phyloP scores from a whole-genome alignment of 306 rosid genomes.

The Abrus precatorius region DNA sequence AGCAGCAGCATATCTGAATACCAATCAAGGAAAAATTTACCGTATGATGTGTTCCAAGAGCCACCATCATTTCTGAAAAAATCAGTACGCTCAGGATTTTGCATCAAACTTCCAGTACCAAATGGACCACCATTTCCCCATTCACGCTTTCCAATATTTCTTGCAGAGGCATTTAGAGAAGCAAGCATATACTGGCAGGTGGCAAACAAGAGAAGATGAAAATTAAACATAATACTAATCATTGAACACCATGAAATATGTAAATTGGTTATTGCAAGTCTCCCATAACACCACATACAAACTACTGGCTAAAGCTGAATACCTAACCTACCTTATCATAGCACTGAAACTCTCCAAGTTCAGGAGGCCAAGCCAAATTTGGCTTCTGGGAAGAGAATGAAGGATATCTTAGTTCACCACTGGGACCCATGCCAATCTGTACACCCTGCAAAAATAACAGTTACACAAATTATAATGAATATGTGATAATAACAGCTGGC shows the following conservation, averaged over 20 bases:
- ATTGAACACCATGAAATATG: background rate
- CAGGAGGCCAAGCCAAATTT: conserved; percentile 60
- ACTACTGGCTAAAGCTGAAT: conserved; percentile 44
- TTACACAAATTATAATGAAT: conserved; percentile 39
- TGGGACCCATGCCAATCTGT: conserved; percentile 95
- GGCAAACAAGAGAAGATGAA: conserved; percentile 26
- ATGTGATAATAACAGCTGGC: conserved; percentile 24
- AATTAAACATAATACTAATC: conserved; percentile 39
- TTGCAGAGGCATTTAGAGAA: conserved; percentile 76
- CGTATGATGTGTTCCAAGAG: conserved; percentile 73
- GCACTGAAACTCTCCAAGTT: conserved; percentile 92
- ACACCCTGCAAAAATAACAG: conserved; percentile 69
- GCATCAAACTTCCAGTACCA: conserved; percentile 62
- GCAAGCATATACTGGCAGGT: conserved; percentile 82
- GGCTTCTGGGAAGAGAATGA: conserved; percentile 63
- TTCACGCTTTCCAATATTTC: conserved; percentile 74
- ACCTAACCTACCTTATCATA: conserved; percentile 75
- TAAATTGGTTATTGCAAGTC: conserved; percentile 14
- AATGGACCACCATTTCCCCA: conserved; percentile 86
- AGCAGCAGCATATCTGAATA: conserved; percentile 82
- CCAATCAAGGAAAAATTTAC: conserved; percentile 86
- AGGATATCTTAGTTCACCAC: conserved; percentile 92
- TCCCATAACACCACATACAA: conserved; percentile 31
- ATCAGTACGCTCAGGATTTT: conserved; percentile 55
- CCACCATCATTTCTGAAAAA: conserved; percentile 67